These are phyloP conservation scores for Fusarium musae DNA, from an alignment of 2,329 filamentous ascomycete genomes.

Conservation along the genomic window DNA sequence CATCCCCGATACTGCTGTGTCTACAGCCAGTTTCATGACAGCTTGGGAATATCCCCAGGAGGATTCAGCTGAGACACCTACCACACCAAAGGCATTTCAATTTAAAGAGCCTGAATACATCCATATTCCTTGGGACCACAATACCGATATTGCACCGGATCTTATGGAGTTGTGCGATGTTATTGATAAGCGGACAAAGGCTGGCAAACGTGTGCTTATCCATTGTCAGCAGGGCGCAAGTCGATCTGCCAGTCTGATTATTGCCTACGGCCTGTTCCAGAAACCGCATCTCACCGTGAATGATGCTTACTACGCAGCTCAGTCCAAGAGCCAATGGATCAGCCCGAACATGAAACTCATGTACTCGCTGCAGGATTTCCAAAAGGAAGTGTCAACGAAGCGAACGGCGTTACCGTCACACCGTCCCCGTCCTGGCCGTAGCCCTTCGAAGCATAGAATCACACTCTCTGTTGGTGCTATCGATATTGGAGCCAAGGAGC, in stretches of 20 bases:
- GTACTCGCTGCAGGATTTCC: constrained; percentile 88
- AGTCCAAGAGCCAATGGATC: constrained; percentile 86
- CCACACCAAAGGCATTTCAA: constrained; percentile 62
- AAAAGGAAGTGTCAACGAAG: constrained; percentile 69
- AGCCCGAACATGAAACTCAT: constrained; percentile 93
- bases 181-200: constrained; percentile 76
- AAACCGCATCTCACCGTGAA: constrained; percentile 82
- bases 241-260: constrained; percentile 85
- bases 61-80: constrained; percentile 60
- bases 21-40: constrained; percentile 68
- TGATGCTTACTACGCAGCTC: constrained; percentile 83
- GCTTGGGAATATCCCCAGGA: constrained; percentile 67
- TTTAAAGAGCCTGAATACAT: constrained; percentile 79
- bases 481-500: constrained; percentile 63
- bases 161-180: constrained; percentile 78
- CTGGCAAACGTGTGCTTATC: constrained; percentile 81
- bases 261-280: constrained; percentile 85
- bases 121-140: constrained; percentile 89
- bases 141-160: constrained; percentile 84
- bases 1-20: constrained; percentile 65
- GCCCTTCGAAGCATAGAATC: constrained; percentile 68
- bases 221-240: constrained; percentile 90
- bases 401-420: constrained; percentile 59
- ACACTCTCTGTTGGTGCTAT: constrained; percentile 70
- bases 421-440: constrained; percentile 62